Conservation (phyloP, 345 rosid genomes). For the Eucalyptus virginea region DNA sequence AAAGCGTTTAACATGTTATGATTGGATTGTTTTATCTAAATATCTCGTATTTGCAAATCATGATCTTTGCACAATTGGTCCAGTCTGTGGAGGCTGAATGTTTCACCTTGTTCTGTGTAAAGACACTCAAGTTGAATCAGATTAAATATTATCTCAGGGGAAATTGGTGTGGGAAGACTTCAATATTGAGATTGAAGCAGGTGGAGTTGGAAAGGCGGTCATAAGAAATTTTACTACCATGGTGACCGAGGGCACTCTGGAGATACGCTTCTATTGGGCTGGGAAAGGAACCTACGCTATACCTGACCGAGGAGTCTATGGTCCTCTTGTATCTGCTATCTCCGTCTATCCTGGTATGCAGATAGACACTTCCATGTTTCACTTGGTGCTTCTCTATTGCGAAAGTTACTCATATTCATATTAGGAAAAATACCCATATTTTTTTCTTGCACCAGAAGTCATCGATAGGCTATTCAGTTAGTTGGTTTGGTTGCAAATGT, state of each 20-base stretch:
- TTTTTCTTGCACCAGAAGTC: too few relatives aligned
- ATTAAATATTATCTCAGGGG: background rate
- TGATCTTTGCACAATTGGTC: background rate
- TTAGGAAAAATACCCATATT: background rate
- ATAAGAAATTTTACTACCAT: background rate
- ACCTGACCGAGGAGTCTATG: background rate
- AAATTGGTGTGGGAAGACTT: constrained; percentile 3
- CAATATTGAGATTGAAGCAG: constrained; percentile 9
- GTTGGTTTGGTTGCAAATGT: background rate
- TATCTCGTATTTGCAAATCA: background rate
- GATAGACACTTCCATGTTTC: background rate
- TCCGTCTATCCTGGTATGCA: background rate
- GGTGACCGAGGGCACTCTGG: background rate
- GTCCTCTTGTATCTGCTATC: constrained; percentile 13
- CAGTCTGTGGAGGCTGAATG: background rate
- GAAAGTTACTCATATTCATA: background rate
- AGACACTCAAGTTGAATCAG: background rate
- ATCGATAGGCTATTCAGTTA: too few relatives aligned
- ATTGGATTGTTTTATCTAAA: background rate
- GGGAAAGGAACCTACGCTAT: constrained; percentile 3
- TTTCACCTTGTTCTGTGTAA: background rate
- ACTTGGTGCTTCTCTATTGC: background rate
- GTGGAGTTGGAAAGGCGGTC: background rate
- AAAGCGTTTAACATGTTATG: background rate
- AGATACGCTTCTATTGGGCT: constrained; percentile 13